These are phyloP conservation scores for Neophaeococcomyces mojaviensis DNA, from an alignment of 2,329 filamentous ascomycete species.

Conservation along the genomic window DNA sequence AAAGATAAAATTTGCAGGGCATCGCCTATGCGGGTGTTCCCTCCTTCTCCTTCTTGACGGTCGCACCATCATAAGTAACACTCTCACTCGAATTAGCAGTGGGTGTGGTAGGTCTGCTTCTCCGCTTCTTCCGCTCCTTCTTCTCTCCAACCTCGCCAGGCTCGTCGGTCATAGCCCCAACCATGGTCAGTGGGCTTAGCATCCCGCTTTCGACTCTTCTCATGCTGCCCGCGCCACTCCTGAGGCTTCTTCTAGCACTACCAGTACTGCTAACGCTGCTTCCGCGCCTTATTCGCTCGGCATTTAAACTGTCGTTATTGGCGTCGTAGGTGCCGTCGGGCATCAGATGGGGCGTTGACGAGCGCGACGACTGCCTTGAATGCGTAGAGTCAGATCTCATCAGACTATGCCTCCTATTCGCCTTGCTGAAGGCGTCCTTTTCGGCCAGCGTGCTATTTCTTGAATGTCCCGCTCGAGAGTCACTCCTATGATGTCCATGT, in stretches of 20 bases:
- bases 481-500: slow-evolving; percentile 7
- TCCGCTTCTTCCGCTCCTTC: slow-evolving; percentile 6
- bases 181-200: slow-evolving; percentile 8
- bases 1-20: too few relatives aligned
- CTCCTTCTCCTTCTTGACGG: not conserved
- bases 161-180: not conserved
- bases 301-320: not conserved
- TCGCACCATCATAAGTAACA: not conserved
- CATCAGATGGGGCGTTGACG: slow-evolving; percentile 20
- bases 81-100: not conserved
- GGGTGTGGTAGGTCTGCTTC: slow-evolving; percentile 1
- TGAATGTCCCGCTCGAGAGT: not conserved
- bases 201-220: slow-evolving; percentile 2
- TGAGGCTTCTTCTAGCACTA: slow-evolving; percentile 6
- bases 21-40: too few relatives aligned
- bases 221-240: slow-evolving; percentile 1
- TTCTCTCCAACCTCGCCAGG: not conserved
- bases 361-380: slow-evolving; percentile 20
- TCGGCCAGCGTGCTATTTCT: slow-evolving; percentile 9
- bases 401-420: slow-evolving; percentile 1
- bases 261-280: slow-evolving; percentile 19
- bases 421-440: slow-evolving; percentile 10
- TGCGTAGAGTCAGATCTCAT: slow-evolving; percentile 15
- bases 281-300: slow-evolving; percentile 18
- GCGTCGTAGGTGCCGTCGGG: slow-evolving; percentile 13